These are phyloP conservation scores for Colletotrichum graminicola DNA, from an alignment of 2,329 filamentous ascomycete species.

Conservation along the genomic window DNA sequence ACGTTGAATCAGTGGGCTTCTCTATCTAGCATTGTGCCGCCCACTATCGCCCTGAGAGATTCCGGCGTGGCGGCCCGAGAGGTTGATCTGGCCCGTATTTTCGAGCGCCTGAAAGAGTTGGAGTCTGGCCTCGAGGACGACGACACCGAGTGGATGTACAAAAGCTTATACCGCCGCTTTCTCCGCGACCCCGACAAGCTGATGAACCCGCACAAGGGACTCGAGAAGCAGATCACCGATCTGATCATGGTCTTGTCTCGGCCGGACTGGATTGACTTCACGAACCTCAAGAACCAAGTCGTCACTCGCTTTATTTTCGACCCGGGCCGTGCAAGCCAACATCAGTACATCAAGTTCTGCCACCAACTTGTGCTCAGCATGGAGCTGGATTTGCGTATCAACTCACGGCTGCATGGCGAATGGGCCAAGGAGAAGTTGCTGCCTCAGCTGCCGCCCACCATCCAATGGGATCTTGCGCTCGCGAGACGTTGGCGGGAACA, in stretches of 20 bases:
- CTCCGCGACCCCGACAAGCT: constrained; percentile 76
- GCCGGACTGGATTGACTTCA: constrained; percentile 81
- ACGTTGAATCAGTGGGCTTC: constrained; percentile 78
- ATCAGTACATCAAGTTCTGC: constrained; percentile 76
- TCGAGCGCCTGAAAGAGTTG: constrained; percentile 70
- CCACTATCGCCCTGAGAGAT: constrained; percentile 69
- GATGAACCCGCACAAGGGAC: constrained; percentile 69
- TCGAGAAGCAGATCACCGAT: constrained; percentile 80
- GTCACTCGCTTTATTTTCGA: constrained; percentile 80
- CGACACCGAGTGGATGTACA: constrained; percentile 70
- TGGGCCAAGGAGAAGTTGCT: constrained; percentile 75
- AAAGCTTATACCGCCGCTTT: constrained; percentile 75
- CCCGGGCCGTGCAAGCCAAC: constrained; percentile 65
- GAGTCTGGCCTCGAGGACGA: constrained; percentile 68
- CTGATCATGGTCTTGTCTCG: constrained; percentile 77
- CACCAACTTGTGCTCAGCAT: constrained; percentile 81
- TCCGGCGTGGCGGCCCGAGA: constrained; percentile 70
- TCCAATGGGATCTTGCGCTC: constrained; percentile 80
- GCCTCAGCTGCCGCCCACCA: constrained; percentile 74
- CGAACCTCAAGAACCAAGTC: constrained; percentile 76
- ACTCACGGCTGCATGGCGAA: constrained; percentile 70
- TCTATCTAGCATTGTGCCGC: constrained; percentile 67
- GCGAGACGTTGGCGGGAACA: constrained; percentile 79
- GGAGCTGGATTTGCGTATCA: constrained; percentile 78
- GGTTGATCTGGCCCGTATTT: constrained; percentile 68